Conservation (phyloP, 129 eudicot species). For the Scalesia atractyloides region DNA sequence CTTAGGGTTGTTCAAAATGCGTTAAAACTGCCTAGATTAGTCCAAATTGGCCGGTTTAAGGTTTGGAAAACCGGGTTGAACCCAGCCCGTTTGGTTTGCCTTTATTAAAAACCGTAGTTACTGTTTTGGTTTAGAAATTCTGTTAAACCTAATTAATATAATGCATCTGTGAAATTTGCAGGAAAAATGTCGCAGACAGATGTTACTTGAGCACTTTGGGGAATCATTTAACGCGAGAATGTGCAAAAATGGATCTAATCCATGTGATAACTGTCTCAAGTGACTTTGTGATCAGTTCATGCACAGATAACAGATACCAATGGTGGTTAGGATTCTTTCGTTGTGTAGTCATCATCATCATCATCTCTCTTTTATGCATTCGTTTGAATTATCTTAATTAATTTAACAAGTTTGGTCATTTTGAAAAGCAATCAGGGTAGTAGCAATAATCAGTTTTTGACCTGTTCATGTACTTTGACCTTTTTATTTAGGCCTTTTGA, state of each 20-base stretch:
- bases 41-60: too few relatives aligned
- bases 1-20: too few relatives aligned
- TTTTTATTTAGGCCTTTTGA: constrained; percentile 6
- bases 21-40: too few relatives aligned
- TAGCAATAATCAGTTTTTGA: not conserved
- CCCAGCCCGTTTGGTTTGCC: too few relatives aligned
- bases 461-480: not conserved
- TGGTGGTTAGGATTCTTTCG: not conserved
- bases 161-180: constrained; percentile 29
- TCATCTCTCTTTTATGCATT: not conserved
- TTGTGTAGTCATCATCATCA: not conserved
- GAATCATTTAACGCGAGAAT: constrained; percentile 65
- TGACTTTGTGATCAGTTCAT: constrained; percentile 39
- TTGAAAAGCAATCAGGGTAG: not conserved
- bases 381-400: not conserved
- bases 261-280: constrained; percentile 92
- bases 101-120: too few relatives aligned
- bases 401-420: not conserved
- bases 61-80: too few relatives aligned
- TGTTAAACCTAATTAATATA: not conserved
- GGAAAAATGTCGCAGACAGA: constrained; percentile 81
- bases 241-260: constrained; percentile 74
- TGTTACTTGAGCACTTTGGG: constrained; percentile 83
- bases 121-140: too few relatives aligned
- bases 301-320: not conserved